Percentiles rank a stretch among this genome's conserved stretches.
Evolutionary conservation across 2,329 filamentous ascomycete genomes (phyloP).

Genomic region (Keithomyces neogunnii): DNA sequence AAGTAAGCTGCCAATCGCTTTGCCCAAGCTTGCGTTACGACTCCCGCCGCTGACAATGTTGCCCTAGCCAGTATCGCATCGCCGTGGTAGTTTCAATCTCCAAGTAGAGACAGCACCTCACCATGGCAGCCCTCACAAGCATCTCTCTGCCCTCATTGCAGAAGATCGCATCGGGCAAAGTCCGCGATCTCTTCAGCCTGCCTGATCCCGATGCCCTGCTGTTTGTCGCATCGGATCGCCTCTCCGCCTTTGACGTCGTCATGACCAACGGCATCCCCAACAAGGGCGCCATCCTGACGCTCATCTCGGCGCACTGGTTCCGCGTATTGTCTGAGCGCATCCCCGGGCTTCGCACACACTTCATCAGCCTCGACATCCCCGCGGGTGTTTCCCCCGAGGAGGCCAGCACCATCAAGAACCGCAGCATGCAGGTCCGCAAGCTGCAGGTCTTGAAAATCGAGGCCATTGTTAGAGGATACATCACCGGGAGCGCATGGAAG

Average conservation of each 20-base stretch:
- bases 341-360: slow-evolving; percentile 42
- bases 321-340: slow-evolving; percentile 34
- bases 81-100: too few species aligned
- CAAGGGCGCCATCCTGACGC: slow-evolving; percentile 45
- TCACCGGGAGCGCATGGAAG: slow-evolving; percentile 76
- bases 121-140: slow-evolving; percentile 16
- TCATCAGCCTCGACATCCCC: slow-evolving; percentile 37
- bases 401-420: slow-evolving; percentile 46
- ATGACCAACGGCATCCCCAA: slow-evolving; percentile 58
- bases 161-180: slow-evolving; percentile 50
- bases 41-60: too few species aligned
- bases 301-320: slow-evolving; percentile 45
- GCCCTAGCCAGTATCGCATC: too few species aligned
- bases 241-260: slow-evolving; percentile 92
- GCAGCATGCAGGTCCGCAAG: slow-evolving; percentile 70
- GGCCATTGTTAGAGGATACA: slow-evolving; percentile 66
- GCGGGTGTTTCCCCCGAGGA: slow-evolving; percentile 22
- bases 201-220: slow-evolving; percentile 57
- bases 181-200: slow-evolving; percentile 72
- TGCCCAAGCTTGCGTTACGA: too few species aligned
- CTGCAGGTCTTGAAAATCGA: slow-evolving; percentile 17
- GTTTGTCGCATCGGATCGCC: slow-evolving; percentile 81
- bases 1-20: too few species aligned
- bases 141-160: slow-evolving; percentile 23
- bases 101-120: not conserved